Base-by-base conservation (phyloP, 495 filamentous ascomycete species). In the Cryomyces minteri region DNA sequence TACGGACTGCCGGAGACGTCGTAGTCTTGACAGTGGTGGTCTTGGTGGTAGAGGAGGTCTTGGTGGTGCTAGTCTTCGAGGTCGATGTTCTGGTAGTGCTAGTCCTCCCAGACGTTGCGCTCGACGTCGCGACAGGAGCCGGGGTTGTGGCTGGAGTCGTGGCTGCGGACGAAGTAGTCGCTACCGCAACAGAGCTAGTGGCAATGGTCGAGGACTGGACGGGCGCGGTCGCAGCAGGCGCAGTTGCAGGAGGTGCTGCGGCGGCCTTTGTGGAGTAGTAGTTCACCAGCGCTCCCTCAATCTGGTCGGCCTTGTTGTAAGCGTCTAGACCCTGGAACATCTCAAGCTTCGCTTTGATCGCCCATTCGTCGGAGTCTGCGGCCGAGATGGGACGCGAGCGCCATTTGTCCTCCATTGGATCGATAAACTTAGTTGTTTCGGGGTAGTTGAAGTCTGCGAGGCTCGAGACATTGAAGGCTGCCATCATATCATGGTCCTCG, bases 401-500 rank as follows among this genome's bases (percentile, higher is more conserved):
- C 10, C 25, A 41, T 2, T 18, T 1, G 1, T 9, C 9, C 34
- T 37, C 34, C 34, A 37, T 37, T 9, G 34, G 34, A 12, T 37
- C 34, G 34, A 37, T 37, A 37, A 37, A 37, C 34, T 12, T 37
- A 9, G 34, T 37, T 9, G 34, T 37, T 12, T 25, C 29, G 46
- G 38, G 41, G 53, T 73, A 73, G 6, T 67, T 68, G 36, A 66
- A 63, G 48, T 67, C 59, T 1, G 52, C 42, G 6, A 71, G 56
- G n/a, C 49, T 57, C 5, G 67, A 64, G 31, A 73, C 65, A 45
- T 74, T 74, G 50, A 74, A 72, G 10, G 69, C 70, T 0, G 63
- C 70, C 72, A 73, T 74, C 72, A 73, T 73, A 45, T 71, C 70
- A 48, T 73, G 62, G 45, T 73, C 72, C 45, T 73, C 72, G 46